Evolutionary conservation across 2,329 filamentous ascomycete genomes (phyloP), one percentile per base, ranked within the genome.

Genomic region (Talaromyces islandicus): DNA sequence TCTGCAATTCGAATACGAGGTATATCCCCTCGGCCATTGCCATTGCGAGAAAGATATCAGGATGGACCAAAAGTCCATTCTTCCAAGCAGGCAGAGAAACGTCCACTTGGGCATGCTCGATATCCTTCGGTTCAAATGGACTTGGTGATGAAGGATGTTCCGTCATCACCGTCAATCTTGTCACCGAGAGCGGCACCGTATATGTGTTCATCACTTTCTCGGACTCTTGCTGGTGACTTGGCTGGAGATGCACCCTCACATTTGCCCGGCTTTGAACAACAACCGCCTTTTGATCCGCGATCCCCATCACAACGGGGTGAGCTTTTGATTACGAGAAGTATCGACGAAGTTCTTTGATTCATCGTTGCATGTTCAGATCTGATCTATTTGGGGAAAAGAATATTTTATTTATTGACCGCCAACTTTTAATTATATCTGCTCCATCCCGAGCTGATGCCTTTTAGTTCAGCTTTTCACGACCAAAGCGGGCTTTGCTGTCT

Each of bases 131-230:
- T 69, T 7, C 68, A 73, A 41, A 73, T 74, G 60, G 72, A 75
- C 60, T 63, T 75, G 5, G 74, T 75, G 54, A 70, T 72, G 63
- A 71, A 75, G 46, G 74, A 77, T 61, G 64, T 69, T 11, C 73
- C 76, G 5, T 66, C 70, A 29, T 71, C 69, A 3, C 69, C 71
- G 14, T 75, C 72, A 3, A 58, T 80, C 10, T 75, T 80, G 57
- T 80, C 78, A 2, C 78, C 78, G 2, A 69, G 77, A 48, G 77
- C 76, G 2, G 73, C 71, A 7, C 74, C 75, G 46, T 80, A 80
- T 59, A 66, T 77, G 63, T 69, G 73, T 5, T 70, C 73, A 7
- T 71, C 75, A 4, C 69, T 78, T 57, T 70, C 73, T 5, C 70
- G 71, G 19, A 69, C 69, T 12, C 63, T 66, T 19, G 69, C 70